Evolutionary conservation across 768 basidiomycete species (phyloP), one percentile per base, ranked within the genome.

Genomic region (Clitopilus hobsonii): DNA sequence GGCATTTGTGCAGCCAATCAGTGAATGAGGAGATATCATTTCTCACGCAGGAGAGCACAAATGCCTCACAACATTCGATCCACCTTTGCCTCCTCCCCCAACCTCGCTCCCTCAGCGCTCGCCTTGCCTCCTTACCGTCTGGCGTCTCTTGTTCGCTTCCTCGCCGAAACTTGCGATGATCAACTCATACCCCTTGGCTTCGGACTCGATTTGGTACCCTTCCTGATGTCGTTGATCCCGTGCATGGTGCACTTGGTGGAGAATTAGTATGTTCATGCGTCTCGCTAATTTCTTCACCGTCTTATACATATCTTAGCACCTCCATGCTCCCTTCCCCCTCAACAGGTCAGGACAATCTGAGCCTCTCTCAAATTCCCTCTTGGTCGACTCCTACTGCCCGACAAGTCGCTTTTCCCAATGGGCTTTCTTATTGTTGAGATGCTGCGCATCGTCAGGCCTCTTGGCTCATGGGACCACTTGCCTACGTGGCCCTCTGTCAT

Each of bases 41-140:
- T 25, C 61, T 60, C 61, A 59, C 59, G 50, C 8, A 24, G 23
- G 36, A 20, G 36, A 53, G 61, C 59, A 56, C 41, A 62, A 62
- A 62, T 58, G 61, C 59, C 61, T 62, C 61, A 60, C 24, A 57
- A 29, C 13, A 10, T 29, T 49, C 27, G 29, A 14, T 5, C 13
- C 27, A 27, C 41, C 36, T 52, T 45, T 27, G 25, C 51, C 53
- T 56, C 59, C 30, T 50, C 29, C 14, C 29, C 23, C 16, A n/a
- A 45, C 55, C n/a, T 45, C 3, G 18, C 26, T n/a, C 16, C 3
- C 8, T 30, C 32, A 11, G 13, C 8, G 13, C 32, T 4, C 32
- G n/a, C n/a, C n/a, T n/a, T n/a, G n/a, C n/a, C n/a, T n/a, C 32
- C 32, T 36, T 36, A n/a, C 13, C 32, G 13, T 36, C 13, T 11